Conservation (phyloP, 345 rosid species). For the Camelina laxa region DNA sequence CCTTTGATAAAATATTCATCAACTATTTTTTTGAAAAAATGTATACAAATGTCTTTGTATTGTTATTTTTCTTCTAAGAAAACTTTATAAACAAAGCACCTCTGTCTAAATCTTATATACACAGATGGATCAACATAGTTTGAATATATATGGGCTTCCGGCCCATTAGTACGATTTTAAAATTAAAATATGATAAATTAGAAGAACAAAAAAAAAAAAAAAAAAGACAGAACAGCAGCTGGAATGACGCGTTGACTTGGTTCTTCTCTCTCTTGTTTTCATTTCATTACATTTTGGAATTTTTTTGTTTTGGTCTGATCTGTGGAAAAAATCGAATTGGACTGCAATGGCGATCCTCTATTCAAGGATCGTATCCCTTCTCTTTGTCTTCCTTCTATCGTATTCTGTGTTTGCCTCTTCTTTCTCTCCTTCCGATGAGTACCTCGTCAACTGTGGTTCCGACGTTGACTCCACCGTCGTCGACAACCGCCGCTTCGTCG, state of each 20-base stretch:
- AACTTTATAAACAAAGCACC: neutral
- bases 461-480: conserved; percentile 58
- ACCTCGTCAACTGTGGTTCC: conserved; percentile 79
- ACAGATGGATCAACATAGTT: neutral
- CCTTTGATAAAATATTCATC: neutral
- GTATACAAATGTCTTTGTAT: too few relatives aligned
- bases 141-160: neutral
- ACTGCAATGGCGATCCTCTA: conserved; percentile 34
- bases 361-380: conserved; percentile 22
- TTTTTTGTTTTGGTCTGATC: neutral
- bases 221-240: conserved; percentile 21
- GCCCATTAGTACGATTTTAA: neutral
- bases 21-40: too few relatives aligned
- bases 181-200: neutral
- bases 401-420: conserved; percentile 34
- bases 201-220: neutral
- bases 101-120: neutral
- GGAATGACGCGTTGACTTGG: conserved; percentile 45
- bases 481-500: conserved; percentile 64
- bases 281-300: neutral
- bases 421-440: conserved; percentile 61
- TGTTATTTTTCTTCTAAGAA: too few relatives aligned
- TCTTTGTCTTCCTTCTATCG: conserved; percentile 36
- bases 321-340: conserved; percentile 3
- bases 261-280: neutral